These are phyloP conservation scores for Emergomyces orientalis DNA, from an alignment of 2,329 filamentous ascomycete genomes.

Conservation along the genomic window DNA sequence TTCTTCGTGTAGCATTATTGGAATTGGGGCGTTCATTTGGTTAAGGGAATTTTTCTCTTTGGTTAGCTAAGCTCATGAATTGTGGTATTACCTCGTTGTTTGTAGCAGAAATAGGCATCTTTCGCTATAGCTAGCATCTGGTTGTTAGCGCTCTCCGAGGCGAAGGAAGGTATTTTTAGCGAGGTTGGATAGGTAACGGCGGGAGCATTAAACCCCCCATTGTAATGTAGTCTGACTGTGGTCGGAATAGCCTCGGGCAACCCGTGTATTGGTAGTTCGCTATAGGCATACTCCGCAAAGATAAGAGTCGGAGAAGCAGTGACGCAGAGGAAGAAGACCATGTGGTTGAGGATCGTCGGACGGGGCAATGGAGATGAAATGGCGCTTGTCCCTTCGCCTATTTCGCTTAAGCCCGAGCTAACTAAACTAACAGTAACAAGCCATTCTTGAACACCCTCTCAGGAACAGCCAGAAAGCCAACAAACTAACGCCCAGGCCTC, in stretches of 20 bases:
- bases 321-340: too few relatives aligned
- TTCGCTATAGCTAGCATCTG: neutral
- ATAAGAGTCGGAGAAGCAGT: neutral
- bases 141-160: neutral
- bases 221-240: neutral
- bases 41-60: neutral
- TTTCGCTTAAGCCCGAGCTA: neutral
- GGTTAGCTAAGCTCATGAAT: neutral
- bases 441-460: too few relatives aligned
- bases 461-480: too few relatives aligned
- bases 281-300: neutral
- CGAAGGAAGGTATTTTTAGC: neutral
- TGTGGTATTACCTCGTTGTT: neutral
- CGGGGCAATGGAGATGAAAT: neutral
- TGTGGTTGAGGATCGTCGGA: too few relatives aligned
- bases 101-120: neutral
- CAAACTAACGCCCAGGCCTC: too few relatives aligned
- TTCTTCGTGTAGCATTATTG: slow-evolving; percentile 6
- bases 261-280: neutral
- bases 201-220: neutral
- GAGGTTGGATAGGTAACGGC: neutral
- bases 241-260: neutral
- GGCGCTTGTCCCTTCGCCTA: neutral
- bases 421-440: too few relatives aligned
- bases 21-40: slow-evolving; percentile 2